Evolutionary conservation across 352 stramenopile species (phyloP).

Genomic region (Globisporangium spiculum): DNA sequence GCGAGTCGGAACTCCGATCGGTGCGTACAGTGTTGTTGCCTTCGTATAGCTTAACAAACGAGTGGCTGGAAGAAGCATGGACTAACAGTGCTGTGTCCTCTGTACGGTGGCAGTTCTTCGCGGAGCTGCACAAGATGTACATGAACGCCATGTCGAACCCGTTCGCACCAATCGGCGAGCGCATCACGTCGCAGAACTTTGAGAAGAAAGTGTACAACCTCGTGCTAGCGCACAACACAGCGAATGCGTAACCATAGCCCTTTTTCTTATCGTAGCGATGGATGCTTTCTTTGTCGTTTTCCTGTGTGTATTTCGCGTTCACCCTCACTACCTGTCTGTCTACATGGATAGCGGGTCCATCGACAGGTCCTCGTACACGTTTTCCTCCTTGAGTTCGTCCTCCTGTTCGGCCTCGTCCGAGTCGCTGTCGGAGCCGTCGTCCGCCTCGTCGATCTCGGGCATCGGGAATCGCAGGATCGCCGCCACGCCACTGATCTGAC

Average conservation of each 20-base stretch:
- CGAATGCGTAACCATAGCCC: slow-evolving; percentile 11
- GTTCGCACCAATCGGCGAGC: slow-evolving; percentile 78
- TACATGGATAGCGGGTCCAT: slow-evolving; percentile 64
- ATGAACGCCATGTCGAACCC: slow-evolving; percentile 87
- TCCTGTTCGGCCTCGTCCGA: slow-evolving; percentile 42
- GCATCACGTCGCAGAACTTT: slow-evolving; percentile 75
- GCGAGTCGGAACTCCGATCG: slow-evolving; percentile 74
- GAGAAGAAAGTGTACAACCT: slow-evolving; percentile 78
- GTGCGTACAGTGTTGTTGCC: slow-evolving; percentile 27
- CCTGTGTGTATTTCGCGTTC: slow-evolving; percentile 4
- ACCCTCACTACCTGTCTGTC: not conserved
- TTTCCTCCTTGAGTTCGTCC: slow-evolving; percentile 29
- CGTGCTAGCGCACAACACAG: slow-evolving; percentile 68
- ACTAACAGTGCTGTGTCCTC: not conserved
- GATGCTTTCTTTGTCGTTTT: not conserved
- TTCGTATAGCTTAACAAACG: not conserved
- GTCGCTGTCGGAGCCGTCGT: slow-evolving; percentile 53
- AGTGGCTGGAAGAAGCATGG: too few species aligned
- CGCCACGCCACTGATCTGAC: slow-evolving; percentile 93
- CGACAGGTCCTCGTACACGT: slow-evolving; percentile 61
- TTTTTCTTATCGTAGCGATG: not conserved
- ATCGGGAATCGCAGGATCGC: slow-evolving; percentile 96
- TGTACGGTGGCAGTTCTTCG: slow-evolving; percentile 55
- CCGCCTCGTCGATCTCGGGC: slow-evolving; percentile 94
- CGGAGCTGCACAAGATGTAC: slow-evolving; percentile 82